These are phyloP conservation scores for Coemansia sp. DNA, from an alignment of 192 early-diverging fungal genomes.

Conservation along the genomic window DNA sequence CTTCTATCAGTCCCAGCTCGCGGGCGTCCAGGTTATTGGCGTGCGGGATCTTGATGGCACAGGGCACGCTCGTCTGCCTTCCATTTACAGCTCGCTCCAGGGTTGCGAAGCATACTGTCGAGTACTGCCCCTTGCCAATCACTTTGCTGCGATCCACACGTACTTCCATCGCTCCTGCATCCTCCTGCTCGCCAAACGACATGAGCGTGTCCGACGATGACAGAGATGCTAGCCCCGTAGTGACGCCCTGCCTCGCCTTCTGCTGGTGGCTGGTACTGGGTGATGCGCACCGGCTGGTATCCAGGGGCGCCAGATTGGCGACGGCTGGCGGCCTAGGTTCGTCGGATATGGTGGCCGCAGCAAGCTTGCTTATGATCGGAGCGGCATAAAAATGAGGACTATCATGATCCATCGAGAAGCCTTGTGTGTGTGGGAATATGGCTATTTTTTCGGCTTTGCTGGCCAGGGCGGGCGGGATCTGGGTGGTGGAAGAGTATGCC, in stretches of 20 bases:
- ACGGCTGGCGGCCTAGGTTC: conserved; percentile 7
- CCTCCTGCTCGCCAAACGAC: conserved; percentile 1
- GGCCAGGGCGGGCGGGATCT: not conserved
- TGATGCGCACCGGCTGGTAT: conserved; percentile 43
- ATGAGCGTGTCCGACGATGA: conserved; percentile 27
- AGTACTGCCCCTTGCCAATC: conserved; percentile 46
- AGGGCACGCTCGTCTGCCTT: not conserved
- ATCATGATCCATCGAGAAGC: conserved; percentile 27
- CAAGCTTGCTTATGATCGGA: conserved; percentile 20
- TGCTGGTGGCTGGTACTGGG: conserved; percentile 11
- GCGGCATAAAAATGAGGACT: conserved; percentile 21
- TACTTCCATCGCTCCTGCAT: conserved; percentile 12
- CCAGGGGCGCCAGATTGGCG: conserved; percentile 31
- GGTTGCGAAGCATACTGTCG: conserved; percentile 42
- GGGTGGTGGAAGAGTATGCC: not conserved
- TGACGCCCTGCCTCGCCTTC: not conserved
- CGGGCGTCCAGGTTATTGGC: conserved; percentile 43
- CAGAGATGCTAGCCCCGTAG: conserved; percentile 5
- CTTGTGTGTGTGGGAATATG: not conserved
- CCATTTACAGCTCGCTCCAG: conserved; percentile 1
- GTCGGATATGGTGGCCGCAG: conserved; percentile 3
- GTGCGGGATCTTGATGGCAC: conserved; percentile 50
- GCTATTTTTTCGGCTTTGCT: conserved; percentile 3
- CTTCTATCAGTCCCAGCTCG: conserved; percentile 48
- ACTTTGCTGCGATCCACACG: conserved; percentile 32